Evolutionary conservation across 169 alveolate genomes (phyloP).

Genomic region (Plasmodium billcollinsi): DNA sequence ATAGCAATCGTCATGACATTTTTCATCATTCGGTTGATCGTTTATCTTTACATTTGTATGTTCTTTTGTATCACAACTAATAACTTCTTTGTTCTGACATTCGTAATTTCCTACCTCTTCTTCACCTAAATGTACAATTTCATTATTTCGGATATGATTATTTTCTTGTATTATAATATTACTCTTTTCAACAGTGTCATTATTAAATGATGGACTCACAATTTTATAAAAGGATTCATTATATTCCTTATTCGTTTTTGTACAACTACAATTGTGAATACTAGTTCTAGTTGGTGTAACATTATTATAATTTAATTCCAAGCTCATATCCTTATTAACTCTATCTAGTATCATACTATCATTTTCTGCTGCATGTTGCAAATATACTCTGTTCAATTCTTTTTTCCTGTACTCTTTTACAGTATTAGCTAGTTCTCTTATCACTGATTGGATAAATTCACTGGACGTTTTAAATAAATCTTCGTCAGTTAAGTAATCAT

Average conservation of each 20-base stretch:
- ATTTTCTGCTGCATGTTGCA: background rate
- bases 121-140: background rate
- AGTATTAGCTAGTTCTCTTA: conserved; percentile 64
- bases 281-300: conserved; percentile 5
- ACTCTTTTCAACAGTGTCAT: conserved; percentile 1
- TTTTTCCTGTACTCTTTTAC: conserved; percentile 64
- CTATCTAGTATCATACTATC: background rate
- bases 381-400: conserved; percentile 39
- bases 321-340: background rate
- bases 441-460: conserved; percentile 67
- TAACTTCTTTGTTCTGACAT: too few species aligned
- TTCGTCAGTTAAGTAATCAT: conserved; percentile 51
- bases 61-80: too few species aligned
- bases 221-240: conserved; percentile 21
- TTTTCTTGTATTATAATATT: background rate
- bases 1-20: too few species aligned
- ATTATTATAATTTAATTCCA: conserved; percentile 4
- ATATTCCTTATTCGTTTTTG: background rate
- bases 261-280: background rate
- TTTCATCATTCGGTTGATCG: too few species aligned
- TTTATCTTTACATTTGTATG: too few species aligned
- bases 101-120: too few species aligned
- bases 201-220: background rate
- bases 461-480: conserved; percentile 60
- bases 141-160: conserved; percentile 1